Percentiles rank a stretch among this genome's conserved stretches.
phyloP scores from a whole-genome alignment of 345 rosid genomes.

The Boechera stricta region DNA sequence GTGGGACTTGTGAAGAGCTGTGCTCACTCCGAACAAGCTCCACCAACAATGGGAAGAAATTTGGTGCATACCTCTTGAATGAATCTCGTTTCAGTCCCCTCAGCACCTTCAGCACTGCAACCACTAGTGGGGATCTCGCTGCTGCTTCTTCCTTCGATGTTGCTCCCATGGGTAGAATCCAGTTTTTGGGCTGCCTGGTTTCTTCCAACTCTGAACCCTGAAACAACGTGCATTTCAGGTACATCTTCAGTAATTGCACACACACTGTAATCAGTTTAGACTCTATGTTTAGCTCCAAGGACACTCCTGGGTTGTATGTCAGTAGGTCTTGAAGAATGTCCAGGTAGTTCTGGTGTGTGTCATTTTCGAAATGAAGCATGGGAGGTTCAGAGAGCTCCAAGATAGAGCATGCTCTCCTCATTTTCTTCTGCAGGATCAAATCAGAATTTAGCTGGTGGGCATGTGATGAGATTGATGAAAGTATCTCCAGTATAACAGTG shows the following conservation, averaged over 20 bases:
- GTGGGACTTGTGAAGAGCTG: slow-evolving; percentile 77
- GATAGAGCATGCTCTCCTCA: slow-evolving; percentile 72
- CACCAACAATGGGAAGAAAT: slow-evolving; percentile 73
- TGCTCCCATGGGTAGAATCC: slow-evolving; percentile 74
- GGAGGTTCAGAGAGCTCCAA: slow-evolving; percentile 85
- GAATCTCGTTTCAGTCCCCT: slow-evolving; percentile 59
- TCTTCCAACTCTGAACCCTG: slow-evolving; percentile 40
- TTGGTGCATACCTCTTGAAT: slow-evolving; percentile 58
- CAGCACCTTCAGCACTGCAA: slow-evolving; percentile 63
- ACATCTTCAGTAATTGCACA: slow-evolving; percentile 61
- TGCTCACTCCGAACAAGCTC: slow-evolving; percentile 86
- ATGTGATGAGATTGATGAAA: slow-evolving; percentile 65
- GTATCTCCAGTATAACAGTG: slow-evolving; percentile 57
- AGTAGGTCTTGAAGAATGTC: slow-evolving; percentile 65
- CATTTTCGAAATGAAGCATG: slow-evolving; percentile 84
- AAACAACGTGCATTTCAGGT: slow-evolving; percentile 59
- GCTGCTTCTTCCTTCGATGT: slow-evolving; percentile 82
- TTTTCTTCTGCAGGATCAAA: slow-evolving; percentile 60
- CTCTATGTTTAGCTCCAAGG: slow-evolving; percentile 62
- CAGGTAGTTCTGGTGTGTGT: slow-evolving; percentile 73
- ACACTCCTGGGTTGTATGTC: slow-evolving; percentile 48
- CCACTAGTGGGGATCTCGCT: slow-evolving; percentile 68
- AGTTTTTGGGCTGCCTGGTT: slow-evolving; percentile 47
- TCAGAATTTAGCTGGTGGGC: slow-evolving; percentile 70
- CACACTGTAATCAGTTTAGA: slow-evolving; percentile 61